Base-by-base conservation (phyloP, 352 stramenopile genomes). In the Peronospora destructor region DNA sequence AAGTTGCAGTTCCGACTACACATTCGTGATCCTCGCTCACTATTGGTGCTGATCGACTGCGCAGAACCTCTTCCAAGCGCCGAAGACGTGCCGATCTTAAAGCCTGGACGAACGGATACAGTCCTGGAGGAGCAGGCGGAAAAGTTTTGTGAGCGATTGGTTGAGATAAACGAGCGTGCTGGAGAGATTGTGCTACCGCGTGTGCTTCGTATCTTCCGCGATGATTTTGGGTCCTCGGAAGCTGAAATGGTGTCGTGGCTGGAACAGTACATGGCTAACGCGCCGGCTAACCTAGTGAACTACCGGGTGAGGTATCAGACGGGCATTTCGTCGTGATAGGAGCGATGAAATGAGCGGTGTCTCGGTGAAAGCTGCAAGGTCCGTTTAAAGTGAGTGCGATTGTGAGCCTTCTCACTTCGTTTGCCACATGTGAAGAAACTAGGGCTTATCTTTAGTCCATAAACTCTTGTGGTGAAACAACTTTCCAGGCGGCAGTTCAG, bases 231-330 rank as follows among this genome's bases (percentile, higher is more conserved):
- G 14, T 63, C 83, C 35, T 89, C 80, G 2, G 83, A 94, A 55
- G 61, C 71, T 6, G 83, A 94, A 52, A 90, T 94, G 76, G 66
- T 94, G 8, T 82, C 71, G 60, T 94, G 83, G 83, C 46, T 94
- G 43, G 78, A 68, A 32, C 83, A 89, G 63, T 94, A 94, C 66
- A 85, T 94, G 61, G 70, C 84, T 38, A 61, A 84, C 46, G 70
- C 71, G 17, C 83, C 83, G 16, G 53, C 63, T 6, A 76, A 91
- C 33, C 55, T 91, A 19, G 66, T 89, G 37, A 83, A 83, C 61
- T 93, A 84, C 53, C 79, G 78, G 46, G 82, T 93, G 32, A 68
- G 62, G 38, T 93, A 90, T 56, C 52, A 74, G 26, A 59, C 64
- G 16, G 80, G 83, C 17, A 85, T 89, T 49, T 89, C 75, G 23